phyloP scores from a whole-genome alignment of 345 rosid genomes.

The Salix udensis region DNA sequence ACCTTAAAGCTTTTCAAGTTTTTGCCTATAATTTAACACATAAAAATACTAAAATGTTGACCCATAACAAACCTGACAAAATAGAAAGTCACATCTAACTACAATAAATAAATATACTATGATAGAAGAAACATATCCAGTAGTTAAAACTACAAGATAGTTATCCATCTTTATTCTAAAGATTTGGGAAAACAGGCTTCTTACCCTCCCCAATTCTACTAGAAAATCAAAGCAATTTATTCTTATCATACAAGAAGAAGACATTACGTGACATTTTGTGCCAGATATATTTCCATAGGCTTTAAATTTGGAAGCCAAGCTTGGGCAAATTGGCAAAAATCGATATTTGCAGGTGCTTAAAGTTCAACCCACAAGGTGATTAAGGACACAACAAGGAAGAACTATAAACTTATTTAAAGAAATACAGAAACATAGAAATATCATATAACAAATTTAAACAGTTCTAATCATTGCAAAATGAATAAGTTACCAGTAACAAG shows the following conservation, averaged over 20 bases:
- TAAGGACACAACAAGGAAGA: neutral
- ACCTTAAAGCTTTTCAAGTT: too few species aligned
- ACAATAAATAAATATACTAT: neutral
- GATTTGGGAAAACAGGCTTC: neutral
- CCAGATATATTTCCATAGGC: neutral
- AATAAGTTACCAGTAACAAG: neutral
- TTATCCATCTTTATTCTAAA: neutral
- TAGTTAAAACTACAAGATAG: neutral
- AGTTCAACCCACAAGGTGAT: neutral
- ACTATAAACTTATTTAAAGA: neutral
- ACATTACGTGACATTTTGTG: too few species aligned
- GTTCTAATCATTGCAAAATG: neutral
- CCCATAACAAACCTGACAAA: too few species aligned
- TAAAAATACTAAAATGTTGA: too few species aligned
- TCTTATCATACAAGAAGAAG: neutral
- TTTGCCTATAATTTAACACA: too few species aligned
- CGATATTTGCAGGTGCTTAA: neutral
- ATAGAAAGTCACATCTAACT: too few species aligned
- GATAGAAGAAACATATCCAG: neutral
- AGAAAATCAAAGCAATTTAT: neutral
- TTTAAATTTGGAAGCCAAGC: neutral
- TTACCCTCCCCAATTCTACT: neutral
- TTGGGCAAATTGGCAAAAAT: neutral
- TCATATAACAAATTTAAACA: neutral
- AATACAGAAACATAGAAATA: neutral